These are phyloP conservation scores for Dactylonectria macrodidyma DNA, from an alignment of 2,329 filamentous ascomycete genomes.

Conservation along the genomic window DNA sequence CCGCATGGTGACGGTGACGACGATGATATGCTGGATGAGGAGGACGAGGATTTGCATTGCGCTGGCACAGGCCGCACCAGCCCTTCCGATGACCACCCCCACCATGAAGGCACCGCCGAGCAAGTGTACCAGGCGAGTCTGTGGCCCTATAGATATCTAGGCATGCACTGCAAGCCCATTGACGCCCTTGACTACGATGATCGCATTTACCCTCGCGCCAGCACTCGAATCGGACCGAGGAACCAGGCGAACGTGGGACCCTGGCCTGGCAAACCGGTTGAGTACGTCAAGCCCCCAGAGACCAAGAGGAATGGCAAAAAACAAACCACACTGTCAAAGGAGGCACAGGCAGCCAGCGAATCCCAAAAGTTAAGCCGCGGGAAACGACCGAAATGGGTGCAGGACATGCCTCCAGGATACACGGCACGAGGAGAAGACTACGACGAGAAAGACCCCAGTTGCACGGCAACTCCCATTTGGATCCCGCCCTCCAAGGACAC, in stretches of 20 bases:
- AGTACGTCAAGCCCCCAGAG: conserved; percentile 90
- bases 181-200: conserved; percentile 98
- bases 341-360: conserved; percentile 83
- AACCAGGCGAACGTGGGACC: conserved; percentile 89
- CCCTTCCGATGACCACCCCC: conserved; percentile 67
- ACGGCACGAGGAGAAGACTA: conserved; percentile 86
- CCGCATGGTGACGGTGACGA: conserved; percentile 77
- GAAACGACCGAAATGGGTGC: conserved; percentile 91
- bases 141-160: conserved; percentile 96
- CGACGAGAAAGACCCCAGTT: conserved; percentile 78
- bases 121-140: conserved; percentile 93
- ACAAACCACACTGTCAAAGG: conserved; percentile 83
- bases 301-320: conserved; percentile 88
- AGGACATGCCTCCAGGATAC: conserved; percentile 92
- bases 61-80: conserved; percentile 74
- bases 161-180: conserved; percentile 94
- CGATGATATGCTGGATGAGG: conserved; percentile 75
- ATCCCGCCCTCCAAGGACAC: conserved; percentile 76
- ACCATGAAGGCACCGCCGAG: conserved; percentile 79
- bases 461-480: conserved; percentile 84
- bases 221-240: conserved; percentile 89
- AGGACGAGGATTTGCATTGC: conserved; percentile 77
- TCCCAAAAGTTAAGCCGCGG: conserved; percentile 85
- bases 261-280: conserved; percentile 90
- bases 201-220: conserved; percentile 95